phyloP scores from a whole-genome alignment of 2,329 filamentous ascomycete species.

The Reticulascus tulasneorum region DNA sequence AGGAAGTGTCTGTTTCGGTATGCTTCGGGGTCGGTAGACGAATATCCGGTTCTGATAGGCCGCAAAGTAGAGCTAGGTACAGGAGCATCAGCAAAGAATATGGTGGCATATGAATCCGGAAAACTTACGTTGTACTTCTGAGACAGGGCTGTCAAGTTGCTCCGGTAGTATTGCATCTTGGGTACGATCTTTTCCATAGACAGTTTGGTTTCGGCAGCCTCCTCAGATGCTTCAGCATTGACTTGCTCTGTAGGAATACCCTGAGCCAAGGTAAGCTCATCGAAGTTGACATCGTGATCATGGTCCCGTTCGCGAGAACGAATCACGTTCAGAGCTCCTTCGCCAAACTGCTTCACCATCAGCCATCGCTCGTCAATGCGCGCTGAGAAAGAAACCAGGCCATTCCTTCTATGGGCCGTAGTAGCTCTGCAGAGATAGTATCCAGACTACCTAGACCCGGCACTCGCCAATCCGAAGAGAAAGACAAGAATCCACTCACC shows the following conservation, averaged over 20 bases:
- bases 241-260: conserved; percentile 11
- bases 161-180: conserved; percentile 35
- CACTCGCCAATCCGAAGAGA: neutral
- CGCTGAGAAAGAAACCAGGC: no score
- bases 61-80: conserved; percentile 53
- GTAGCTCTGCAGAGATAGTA: conserved; percentile 3
- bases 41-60: conserved; percentile 56
- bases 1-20: conserved; percentile 44
- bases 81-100: conserved; percentile 1
- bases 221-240: conserved; percentile 1
- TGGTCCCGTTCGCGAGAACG: conserved; percentile 29
- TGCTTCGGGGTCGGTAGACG: conserved; percentile 48
- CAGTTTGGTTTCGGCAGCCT: neutral
- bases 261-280: conserved; percentile 5
- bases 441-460: neutral
- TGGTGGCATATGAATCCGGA: no score
- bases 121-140: conserved; percentile 49
- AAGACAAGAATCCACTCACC: conserved; percentile 20
- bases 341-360: conserved; percentile 28
- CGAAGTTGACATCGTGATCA: conserved; percentile 15
- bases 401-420: no score
- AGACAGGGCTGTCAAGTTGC: conserved; percentile 56
- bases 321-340: conserved; percentile 26
- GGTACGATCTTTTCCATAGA: conserved; percentile 15
- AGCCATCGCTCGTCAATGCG: no score